These are phyloP conservation scores for Cryphonectria naterciae DNA, from an alignment of 2,329 filamentous ascomycete species.

Conservation along the genomic window DNA sequence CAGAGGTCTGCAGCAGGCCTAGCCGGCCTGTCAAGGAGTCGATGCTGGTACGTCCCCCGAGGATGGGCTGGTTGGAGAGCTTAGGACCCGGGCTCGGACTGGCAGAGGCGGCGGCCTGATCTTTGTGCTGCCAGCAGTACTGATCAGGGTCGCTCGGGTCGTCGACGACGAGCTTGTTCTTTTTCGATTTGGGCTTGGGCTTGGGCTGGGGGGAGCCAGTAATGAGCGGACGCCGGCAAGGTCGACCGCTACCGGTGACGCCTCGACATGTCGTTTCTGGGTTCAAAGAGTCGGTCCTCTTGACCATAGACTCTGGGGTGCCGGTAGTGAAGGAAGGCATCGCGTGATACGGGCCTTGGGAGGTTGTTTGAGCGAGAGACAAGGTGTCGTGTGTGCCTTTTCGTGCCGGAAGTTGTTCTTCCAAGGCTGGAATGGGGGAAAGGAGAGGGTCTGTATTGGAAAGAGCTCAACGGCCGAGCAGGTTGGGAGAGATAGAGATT, in stretches of 20 bases:
- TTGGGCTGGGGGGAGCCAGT: conserved; percentile 46
- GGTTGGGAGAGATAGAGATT: conserved; percentile 3
- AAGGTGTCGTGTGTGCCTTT: conserved; percentile 14
- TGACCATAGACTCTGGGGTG: conserved; percentile 81
- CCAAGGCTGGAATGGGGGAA: background rate
- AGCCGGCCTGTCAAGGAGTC: conserved; percentile 84
- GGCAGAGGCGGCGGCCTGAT: conserved; percentile 67
- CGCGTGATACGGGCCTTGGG: conserved; percentile 29
- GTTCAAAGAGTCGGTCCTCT: conserved; percentile 82
- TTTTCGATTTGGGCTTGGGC: conserved; percentile 39
- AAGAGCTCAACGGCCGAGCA: background rate
- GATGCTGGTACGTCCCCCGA: conserved; percentile 74
- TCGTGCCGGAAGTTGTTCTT: background rate
- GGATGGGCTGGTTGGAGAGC: conserved; percentile 52
- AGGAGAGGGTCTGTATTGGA: background rate
- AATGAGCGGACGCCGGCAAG: conserved; percentile 73
- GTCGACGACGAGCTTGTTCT: conserved; percentile 42
- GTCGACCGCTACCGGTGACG: conserved; percentile 78
- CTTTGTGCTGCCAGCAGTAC: conserved; percentile 96
- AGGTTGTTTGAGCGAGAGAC: conserved; percentile 5
- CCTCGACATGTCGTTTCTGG: conserved; percentile 85
- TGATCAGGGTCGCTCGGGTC: conserved; percentile 63
- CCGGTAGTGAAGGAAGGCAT: conserved; percentile 71
- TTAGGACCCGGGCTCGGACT: conserved; percentile 51
- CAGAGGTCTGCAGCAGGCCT: conserved; percentile 68